phyloP scores from a whole-genome alignment of 1,284 basidiomycete genomes.

The Austroboletus novae-zelandiae region DNA sequence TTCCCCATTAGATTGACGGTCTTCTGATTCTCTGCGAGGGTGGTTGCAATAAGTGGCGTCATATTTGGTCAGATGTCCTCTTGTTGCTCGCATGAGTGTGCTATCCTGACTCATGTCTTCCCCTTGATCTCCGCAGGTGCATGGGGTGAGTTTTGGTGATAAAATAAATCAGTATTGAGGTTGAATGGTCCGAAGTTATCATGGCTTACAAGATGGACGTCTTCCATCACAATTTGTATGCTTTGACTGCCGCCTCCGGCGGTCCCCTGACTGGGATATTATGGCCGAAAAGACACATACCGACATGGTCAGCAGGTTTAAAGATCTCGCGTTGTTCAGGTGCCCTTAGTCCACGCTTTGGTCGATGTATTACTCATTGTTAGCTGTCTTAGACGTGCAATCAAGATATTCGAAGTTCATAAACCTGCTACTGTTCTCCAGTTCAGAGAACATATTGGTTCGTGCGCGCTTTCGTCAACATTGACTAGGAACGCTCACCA shows the following conservation, averaged over 20 bases:
- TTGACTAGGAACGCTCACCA: slow-evolving; percentile 4
- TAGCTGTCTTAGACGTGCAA: slow-evolving; percentile 53
- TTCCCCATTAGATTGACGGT: slow-evolving; percentile 45
- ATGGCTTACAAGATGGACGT: slow-evolving; percentile 52
- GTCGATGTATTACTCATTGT: neutral
- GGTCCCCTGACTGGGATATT: slow-evolving; percentile 64
- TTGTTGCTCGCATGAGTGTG: neutral
- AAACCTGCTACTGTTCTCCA: slow-evolving; percentile 46
- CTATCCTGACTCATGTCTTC: slow-evolving; percentile 3
- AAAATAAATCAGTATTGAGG: neutral
- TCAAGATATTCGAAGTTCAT: slow-evolving; percentile 62
- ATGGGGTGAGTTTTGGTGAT: slow-evolving; percentile 55
- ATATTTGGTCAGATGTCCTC: slow-evolving; percentile 56
- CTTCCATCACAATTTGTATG: slow-evolving; percentile 60
- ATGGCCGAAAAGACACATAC: slow-evolving; percentile 57
- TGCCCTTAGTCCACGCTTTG: slow-evolving; percentile 20
- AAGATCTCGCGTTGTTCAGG: slow-evolving; percentile 70
- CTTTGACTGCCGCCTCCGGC: slow-evolving; percentile 67
- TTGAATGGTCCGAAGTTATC: slow-evolving; percentile 47
- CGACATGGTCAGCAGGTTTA: slow-evolving; percentile 59
- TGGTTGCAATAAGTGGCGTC: slow-evolving; percentile 67
- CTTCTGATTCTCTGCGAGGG: slow-evolving; percentile 61
- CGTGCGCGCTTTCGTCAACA: slow-evolving; percentile 16
- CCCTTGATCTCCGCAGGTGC: slow-evolving; percentile 51
- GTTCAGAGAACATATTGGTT: slow-evolving; percentile 63